A percentile compares a stretch with the other conserved stretches of the same genome.
These are phyloP conservation scores for Stagonosporopsis tanaceti DNA, from an alignment of 2,329 filamentous ascomycete genomes.

Conservation along the genomic window DNA sequence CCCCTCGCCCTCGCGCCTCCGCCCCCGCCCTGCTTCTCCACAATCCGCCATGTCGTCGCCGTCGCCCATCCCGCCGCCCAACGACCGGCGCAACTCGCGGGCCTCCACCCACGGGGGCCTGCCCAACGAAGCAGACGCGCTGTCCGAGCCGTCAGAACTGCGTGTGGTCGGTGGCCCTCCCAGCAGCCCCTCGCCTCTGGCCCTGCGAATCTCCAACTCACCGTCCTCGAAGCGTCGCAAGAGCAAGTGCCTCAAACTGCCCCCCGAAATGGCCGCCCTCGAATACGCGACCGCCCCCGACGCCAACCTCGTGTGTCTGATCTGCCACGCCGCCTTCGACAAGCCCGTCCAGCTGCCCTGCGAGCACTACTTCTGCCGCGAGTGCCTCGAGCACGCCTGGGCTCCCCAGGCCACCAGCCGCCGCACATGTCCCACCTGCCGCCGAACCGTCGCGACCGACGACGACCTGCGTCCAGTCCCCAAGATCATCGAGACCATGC, in stretches of 20 bases:
- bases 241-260: slow-evolving; percentile 42
- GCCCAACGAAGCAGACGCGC: slow-evolving; percentile 26
- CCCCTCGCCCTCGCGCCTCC: slow-evolving; percentile 11
- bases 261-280: slow-evolving; percentile 64
- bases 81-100: slow-evolving; percentile 47
- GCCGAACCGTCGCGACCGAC: slow-evolving; percentile 53
- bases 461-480: slow-evolving; percentile 53
- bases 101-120: slow-evolving; percentile 42
- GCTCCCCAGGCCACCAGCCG: slow-evolving; percentile 38
- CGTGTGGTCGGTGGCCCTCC: slow-evolving; percentile 50
- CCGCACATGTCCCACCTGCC: slow-evolving; percentile 65
- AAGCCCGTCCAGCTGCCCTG: slow-evolving; percentile 65
- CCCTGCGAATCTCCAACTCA: slow-evolving; percentile 50
- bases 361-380: slow-evolving; percentile 70
- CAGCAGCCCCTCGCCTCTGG: slow-evolving; percentile 48
- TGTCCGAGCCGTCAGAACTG: slow-evolving; percentile 33
- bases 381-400: slow-evolving; percentile 60
- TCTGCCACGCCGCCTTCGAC: slow-evolving; percentile 70
- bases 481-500: slow-evolving; percentile 66
- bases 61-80: slow-evolving; percentile 46
- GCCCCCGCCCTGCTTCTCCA: slow-evolving; percentile 12
- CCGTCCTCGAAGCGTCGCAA: slow-evolving; percentile 47
- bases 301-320: slow-evolving; percentile 69
- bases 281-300: slow-evolving; percentile 66
- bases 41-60: slow-evolving; percentile 44